Evolutionary conservation across 1,284 basidiomycete genomes (phyloP), one percentile per base, ranked within the genome.

Genomic region (Ustilago curta): DNA sequence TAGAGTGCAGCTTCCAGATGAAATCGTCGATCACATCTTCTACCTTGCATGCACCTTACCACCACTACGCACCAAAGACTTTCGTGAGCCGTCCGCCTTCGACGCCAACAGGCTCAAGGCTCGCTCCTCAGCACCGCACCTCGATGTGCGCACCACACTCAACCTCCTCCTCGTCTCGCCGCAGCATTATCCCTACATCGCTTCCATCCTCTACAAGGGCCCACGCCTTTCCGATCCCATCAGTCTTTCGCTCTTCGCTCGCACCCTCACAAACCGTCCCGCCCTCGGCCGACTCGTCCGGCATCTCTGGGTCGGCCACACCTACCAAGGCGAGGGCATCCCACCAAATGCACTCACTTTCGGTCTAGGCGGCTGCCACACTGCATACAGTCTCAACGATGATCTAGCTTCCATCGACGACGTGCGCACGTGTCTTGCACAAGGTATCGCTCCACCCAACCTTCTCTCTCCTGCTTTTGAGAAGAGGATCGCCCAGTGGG

Each of bases 261-360:
- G 68, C 16, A 75, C 71, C 0, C 66, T 78, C 48, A 64, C 72
- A 25, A 71, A 61, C 16, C 67, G 76, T 11, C 76, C 76, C 9
- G 67, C 72, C 14, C 66, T 78, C 14, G 76, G 76, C 19, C 62
- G 69, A 29, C 69, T 76, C 44, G 71, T 78, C 50, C 63, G 71
- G 57, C 64, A 78, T 44, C 60, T 78, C 35, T 78, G 76, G 76
- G 76, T 78, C 50, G 76, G 76, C 3, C 72, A 75, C 51, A 70
- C 72, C 16, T 75, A 75, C 37, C 56, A 63, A 23, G 72, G 67
- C 21, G 72, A 75, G 25, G 64, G 59, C 23, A 59, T 75, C n/a
- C 67, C 72, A 8, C 64, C 63, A 32, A 75, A 70, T 29, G 67
- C 72, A 7, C 63, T 67, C 44, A 48, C 64, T 32, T 70, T 70